phyloP scores from a whole-genome alignment of 2,329 filamentous ascomycete species.

The Rhytidhysteron rufulum region DNA sequence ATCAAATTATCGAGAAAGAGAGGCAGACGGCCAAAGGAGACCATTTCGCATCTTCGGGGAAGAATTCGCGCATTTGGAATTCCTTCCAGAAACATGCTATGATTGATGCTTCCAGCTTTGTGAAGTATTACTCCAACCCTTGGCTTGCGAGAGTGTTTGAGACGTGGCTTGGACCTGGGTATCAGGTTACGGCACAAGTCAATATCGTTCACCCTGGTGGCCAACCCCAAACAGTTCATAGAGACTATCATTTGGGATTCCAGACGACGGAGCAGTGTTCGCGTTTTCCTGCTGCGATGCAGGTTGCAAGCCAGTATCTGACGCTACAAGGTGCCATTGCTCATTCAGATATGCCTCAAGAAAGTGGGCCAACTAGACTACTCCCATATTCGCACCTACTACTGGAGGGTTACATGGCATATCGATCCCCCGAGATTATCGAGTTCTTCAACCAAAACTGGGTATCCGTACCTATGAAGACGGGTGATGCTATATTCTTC shows the following conservation, averaged over 20 bases:
- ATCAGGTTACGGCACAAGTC: constrained; percentile 59
- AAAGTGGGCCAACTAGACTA: constrained; percentile 58
- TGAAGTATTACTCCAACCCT: constrained; percentile 58
- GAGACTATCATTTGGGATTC: constrained; percentile 64
- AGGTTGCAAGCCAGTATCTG: constrained; percentile 54
- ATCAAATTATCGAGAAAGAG: constrained; percentile 48
- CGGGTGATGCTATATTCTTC: constrained; percentile 62
- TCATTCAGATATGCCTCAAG: constrained; percentile 57
- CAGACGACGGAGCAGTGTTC: constrained; percentile 35
- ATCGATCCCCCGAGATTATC: constrained; percentile 51
- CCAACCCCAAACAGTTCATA: constrained; percentile 54
- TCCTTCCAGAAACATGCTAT: constrained; percentile 60
- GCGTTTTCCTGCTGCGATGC: constrained; percentile 53
- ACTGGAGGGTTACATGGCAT: constrained; percentile 56
- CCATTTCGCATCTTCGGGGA: constrained; percentile 56
- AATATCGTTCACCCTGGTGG: constrained; percentile 61
- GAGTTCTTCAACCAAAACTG: constrained; percentile 52
- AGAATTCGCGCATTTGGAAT: constrained; percentile 64
- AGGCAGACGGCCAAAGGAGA: constrained; percentile 47
- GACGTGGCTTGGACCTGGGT: constrained; percentile 58
- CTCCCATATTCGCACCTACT: constrained; percentile 60
- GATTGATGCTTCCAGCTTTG: constrained; percentile 50
- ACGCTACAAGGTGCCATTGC: constrained; percentile 63
- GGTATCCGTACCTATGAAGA: constrained; percentile 49
- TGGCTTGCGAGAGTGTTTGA: constrained; percentile 52